Conservation (phyloP, 208 protist species). For the Leishmania mexicana region DNA sequence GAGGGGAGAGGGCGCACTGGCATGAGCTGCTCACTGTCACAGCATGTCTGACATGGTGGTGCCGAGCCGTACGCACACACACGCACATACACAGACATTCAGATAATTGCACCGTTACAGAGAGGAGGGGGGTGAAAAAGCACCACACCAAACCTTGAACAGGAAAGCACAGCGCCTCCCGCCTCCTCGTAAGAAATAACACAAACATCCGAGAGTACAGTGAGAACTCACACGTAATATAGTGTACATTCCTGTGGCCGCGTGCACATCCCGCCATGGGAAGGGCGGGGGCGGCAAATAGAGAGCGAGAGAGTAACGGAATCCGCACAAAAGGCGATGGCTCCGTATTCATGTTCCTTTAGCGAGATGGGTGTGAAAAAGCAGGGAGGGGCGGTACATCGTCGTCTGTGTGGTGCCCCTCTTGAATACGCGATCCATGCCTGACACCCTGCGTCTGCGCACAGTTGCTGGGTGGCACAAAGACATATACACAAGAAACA, state of each 20-base stretch:
- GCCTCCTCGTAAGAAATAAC: not conserved
- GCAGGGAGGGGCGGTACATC: not conserved
- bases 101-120: not conserved
- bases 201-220: not conserved
- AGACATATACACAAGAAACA: not conserved
- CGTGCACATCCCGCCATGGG: not conserved
- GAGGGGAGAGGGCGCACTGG: no score
- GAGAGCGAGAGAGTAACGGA: not conserved
- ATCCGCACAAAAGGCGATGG: not conserved
- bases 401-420: not conserved
- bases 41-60: not conserved
- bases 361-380: not conserved
- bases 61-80: not conserved
- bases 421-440: not conserved
- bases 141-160: not conserved
- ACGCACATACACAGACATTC: not conserved
- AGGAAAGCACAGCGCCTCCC: not conserved
- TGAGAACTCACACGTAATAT: not conserved
- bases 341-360: not conserved
- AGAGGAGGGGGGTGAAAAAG: not conserved
- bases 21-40: no score
- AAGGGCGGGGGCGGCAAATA: not conserved
- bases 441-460: not conserved
- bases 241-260: not conserved
- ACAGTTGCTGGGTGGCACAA: not conserved